Percentiles rank a stretch among this genome's conserved stretches.
Evolutionary conservation across 1,284 basidiomycete genomes (phyloP).

Genomic region (Malassezia dermatis): DNA sequence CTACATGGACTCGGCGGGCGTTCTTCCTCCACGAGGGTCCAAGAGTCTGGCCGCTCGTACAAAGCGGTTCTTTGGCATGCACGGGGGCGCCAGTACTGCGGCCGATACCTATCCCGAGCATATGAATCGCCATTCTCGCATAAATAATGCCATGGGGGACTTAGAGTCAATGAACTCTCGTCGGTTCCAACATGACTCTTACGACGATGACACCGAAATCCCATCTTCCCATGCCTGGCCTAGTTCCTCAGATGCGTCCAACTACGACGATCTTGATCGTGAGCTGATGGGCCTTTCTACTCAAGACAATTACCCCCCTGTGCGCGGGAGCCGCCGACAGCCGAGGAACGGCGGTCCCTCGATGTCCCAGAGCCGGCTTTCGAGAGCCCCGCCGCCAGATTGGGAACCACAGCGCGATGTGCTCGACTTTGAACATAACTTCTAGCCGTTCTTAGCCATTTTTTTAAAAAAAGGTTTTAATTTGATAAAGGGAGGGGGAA

Average conservation of each 20-base stretch:
- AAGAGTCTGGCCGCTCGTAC: constrained; percentile 7
- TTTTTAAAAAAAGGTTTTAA: constrained; percentile 6
- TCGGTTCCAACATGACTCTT: neutral
- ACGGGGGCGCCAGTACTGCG: neutral
- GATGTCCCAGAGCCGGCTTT: neutral
- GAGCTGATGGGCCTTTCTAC: constrained; percentile 16
- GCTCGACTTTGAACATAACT: constrained; percentile 13
- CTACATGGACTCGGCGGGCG: neutral
- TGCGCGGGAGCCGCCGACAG: neutral
- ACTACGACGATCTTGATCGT: constrained; percentile 14
- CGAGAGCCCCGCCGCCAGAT: neutral
- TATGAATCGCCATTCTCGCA: neutral
- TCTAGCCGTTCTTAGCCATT: neutral
- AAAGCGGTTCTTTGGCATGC: constrained; percentile 9
- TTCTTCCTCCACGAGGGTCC: neutral
- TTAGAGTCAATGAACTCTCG: neutral
- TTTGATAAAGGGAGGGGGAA: neutral
- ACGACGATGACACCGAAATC: neutral
- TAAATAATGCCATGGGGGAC: neutral
- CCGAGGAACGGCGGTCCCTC: neutral
- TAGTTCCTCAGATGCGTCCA: neutral
- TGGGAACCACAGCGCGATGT: constrained; percentile 8
- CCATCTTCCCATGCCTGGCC: neutral
- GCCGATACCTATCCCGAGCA: neutral
- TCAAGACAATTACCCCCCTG: constrained; percentile 2